These are phyloP conservation scores for Psilocybe sp. DNA, from an alignment of 768 basidiomycete species.

Conservation along the genomic window DNA sequence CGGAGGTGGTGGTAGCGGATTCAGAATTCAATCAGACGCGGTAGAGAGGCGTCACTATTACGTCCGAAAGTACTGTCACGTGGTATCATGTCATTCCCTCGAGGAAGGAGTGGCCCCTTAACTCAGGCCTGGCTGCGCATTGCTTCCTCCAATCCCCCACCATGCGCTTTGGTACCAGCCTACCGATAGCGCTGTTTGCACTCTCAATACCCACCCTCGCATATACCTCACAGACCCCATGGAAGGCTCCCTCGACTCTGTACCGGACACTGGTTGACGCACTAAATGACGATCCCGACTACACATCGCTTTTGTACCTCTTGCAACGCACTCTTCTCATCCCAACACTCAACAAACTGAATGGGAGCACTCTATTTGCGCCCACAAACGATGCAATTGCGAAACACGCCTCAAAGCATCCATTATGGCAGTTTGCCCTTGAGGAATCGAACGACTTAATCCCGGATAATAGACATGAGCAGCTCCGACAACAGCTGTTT, in stretches of 20 bases:
- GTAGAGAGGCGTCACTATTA: no score
- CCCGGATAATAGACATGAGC: conserved; percentile 79
- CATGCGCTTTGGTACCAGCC: conserved; percentile 20
- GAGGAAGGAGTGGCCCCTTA: not conserved
- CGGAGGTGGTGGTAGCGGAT: no score
- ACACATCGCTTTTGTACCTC: conserved; percentile 68
- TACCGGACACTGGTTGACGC: conserved; percentile 74
- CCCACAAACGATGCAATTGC: conserved; percentile 91
- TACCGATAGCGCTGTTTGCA: conserved; percentile 23
- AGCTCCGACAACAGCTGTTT: conserved; percentile 86
- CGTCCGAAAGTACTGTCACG: conserved; percentile 11
- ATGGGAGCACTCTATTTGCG: conserved; percentile 84
- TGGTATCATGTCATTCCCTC: conserved; percentile 14
- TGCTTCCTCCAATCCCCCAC: conserved; percentile 11
- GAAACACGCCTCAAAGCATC: conserved; percentile 35
- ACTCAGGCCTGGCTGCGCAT: not conserved
- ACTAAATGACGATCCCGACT: conserved; percentile 74
- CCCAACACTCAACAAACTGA: conserved; percentile 86
- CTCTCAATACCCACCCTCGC: conserved; percentile 26
- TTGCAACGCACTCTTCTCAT: conserved; percentile 86
- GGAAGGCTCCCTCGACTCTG: conserved; percentile 17
- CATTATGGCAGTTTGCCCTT: conserved; percentile 37
- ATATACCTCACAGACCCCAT: conserved; percentile 29
- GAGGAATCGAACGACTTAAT: conserved; percentile 34
- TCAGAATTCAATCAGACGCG: no score